Evolutionary conservation across 257 asterid genomes (phyloP).

Genomic region (Jacaranda mimosifolia): DNA sequence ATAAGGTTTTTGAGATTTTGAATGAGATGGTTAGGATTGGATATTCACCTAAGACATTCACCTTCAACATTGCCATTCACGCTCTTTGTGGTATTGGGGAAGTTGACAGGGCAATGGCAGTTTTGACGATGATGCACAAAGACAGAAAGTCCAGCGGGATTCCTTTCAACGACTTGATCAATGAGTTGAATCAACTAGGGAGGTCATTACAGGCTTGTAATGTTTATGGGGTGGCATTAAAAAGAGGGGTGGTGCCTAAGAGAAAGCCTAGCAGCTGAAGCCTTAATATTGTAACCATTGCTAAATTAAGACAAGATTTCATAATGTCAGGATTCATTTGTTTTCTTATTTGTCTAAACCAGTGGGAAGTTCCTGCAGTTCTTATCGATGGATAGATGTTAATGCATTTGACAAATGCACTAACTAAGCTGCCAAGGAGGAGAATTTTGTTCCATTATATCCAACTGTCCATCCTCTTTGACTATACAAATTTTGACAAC

Average conservation of each 20-base stretch:
- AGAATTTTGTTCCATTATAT: neutral
- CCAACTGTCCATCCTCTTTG: conserved; percentile 2
- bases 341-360: neutral
- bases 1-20: conserved; percentile 44
- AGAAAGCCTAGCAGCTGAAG: conserved; percentile 43
- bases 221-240: conserved; percentile 66
- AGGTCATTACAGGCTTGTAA: conserved; percentile 47
- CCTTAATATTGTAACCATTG: too few relatives aligned
- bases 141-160: conserved; percentile 44
- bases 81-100: conserved; percentile 53
- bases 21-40: conserved; percentile 57
- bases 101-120: conserved; percentile 52
- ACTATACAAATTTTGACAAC: neutral
- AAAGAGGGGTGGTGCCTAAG: conserved; percentile 56
- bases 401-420: conserved; percentile 4
- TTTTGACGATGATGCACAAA: conserved; percentile 49
- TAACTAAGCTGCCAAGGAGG: neutral
- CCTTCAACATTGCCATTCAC: conserved; percentile 52
- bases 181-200: conserved; percentile 54
- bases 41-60: conserved; percentile 64
- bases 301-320: neutral
- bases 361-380: neutral
- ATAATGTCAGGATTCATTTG: neutral
- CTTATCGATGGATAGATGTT: neutral
- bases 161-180: conserved; percentile 53